A percentile compares a stretch with the other conserved stretches of the same genome.
phyloP scores from a whole-genome alignment of 768 basidiomycete genomes.

The Hortiboletus flavorubellus region DNA sequence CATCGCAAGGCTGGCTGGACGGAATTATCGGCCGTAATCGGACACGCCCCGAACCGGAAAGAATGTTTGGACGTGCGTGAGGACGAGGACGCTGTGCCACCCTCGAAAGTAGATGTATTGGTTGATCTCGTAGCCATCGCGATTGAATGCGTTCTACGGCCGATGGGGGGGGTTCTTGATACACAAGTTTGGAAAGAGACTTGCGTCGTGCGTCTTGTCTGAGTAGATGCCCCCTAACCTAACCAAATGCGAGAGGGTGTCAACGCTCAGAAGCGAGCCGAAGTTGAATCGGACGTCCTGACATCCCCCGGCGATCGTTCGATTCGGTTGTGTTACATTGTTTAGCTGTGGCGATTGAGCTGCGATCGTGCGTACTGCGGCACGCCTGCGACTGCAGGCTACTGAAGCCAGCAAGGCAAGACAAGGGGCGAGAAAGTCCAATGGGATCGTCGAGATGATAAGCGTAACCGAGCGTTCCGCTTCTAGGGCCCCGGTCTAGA shows the following conservation, averaged over 20 bases:
- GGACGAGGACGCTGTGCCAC: not conserved
- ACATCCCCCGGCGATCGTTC: not conserved
- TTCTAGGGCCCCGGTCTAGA: conserved; percentile 2
- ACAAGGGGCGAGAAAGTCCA: not conserved
- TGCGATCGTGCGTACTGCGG: not conserved
- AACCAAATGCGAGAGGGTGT: not conserved
- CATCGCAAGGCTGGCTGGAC: not conserved
- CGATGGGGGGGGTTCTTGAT: not conserved
- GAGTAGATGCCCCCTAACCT: not conserved
- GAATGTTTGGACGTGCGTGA: not conserved
- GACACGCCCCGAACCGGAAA: not conserved
- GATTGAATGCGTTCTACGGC: conserved; percentile 4
- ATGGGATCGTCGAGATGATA: conserved; percentile 7
- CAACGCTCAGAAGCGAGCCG: conserved; percentile 8
- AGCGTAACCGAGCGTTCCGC: not conserved
- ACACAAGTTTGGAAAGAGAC: conserved; percentile 8
- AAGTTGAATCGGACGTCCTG: not conserved
- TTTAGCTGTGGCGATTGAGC: not conserved
- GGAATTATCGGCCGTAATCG: not conserved
- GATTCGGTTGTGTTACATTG: not conserved
- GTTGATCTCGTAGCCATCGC: conserved; percentile 16
- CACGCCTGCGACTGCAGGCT: conserved; percentile 1
- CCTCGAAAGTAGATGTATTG: not conserved
- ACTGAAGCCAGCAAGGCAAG: conserved; percentile 1
- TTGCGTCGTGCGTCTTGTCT: not conserved